Conservation (phyloP, 208 protist species). For the Trypanosoma scelopori region DNA sequence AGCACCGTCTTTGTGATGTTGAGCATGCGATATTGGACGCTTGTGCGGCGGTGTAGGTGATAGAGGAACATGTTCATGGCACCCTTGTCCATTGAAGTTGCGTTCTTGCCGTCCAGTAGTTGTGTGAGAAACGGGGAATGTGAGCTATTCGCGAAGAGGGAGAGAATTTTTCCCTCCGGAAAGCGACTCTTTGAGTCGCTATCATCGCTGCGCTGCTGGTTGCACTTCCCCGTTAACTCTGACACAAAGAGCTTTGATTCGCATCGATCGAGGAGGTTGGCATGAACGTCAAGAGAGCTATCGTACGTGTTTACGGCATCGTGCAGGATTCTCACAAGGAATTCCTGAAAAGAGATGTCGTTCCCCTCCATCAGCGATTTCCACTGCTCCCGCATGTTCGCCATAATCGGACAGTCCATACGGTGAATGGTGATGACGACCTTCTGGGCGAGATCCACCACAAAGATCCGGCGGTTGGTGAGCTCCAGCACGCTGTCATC, state of each 20-base stretch:
- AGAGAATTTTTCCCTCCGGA: constrained; percentile 61
- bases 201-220: constrained; percentile 4
- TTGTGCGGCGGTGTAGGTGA: constrained; percentile 83
- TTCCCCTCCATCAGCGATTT: constrained; percentile 53
- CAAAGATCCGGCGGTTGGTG: constrained; percentile 85
- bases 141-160: constrained; percentile 74
- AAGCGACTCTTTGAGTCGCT: constrained; percentile 22
- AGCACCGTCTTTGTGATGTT: constrained; percentile 67
- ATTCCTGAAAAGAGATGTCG: constrained; percentile 82
- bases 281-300: constrained; percentile 71
- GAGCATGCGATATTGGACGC: constrained; percentile 81
- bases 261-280: constrained; percentile 73
- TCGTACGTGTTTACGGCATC: constrained; percentile 81
- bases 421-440: constrained; percentile 84
- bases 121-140: constrained; percentile 68
- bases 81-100: constrained; percentile 56
- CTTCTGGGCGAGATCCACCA: constrained; percentile 76
- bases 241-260: constrained; percentile 77
- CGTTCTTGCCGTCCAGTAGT: constrained; percentile 59
- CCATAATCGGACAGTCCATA: constrained; percentile 69
- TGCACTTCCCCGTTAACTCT: constrained; percentile 4
- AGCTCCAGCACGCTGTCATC: constrained; percentile 80
- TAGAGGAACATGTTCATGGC: constrained; percentile 88
- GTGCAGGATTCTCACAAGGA: constrained; percentile 82
- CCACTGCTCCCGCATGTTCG: constrained; percentile 70